A percentile compares a stretch with the other conserved stretches of the same genome.
These are phyloP conservation scores for Fusarium equiseti DNA, from an alignment of 2,329 filamentous ascomycete species.

Conservation along the genomic window DNA sequence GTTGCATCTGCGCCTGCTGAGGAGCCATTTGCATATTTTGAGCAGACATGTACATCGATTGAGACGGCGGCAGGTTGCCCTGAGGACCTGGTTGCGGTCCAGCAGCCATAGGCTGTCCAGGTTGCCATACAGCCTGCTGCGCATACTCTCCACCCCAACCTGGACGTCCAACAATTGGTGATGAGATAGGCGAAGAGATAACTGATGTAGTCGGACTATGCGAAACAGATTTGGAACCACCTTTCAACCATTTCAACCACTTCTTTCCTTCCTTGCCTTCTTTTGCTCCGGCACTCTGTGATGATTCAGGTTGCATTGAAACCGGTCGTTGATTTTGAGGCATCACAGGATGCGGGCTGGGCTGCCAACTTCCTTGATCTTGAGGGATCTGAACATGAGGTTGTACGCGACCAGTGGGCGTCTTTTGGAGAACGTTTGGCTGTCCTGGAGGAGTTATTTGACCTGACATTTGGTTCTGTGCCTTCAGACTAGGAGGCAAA, in stretches of 20 bases:
- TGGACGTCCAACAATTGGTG: conserved; percentile 11
- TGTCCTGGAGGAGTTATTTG: conserved; percentile 19
- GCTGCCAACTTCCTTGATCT: conserved; percentile 32
- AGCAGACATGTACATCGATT: background rate
- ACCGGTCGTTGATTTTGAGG: conserved; percentile 29
- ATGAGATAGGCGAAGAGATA: conserved; percentile 20
- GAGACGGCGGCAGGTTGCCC: conserved; percentile 13
- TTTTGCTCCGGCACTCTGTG: conserved; percentile 37
- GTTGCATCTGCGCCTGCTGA: background rate
- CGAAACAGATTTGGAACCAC: conserved; percentile 38
- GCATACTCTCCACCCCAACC: conserved; percentile 42
- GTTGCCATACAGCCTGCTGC: conserved; percentile 41
- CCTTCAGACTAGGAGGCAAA: conserved; percentile 14
- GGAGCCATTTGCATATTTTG: background rate
- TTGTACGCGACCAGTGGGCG: conserved; percentile 8
- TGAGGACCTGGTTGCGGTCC: conserved; percentile 6
- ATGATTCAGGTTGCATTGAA: conserved; percentile 32
- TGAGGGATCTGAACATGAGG: conserved; percentile 39
- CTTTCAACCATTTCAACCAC: conserved; percentile 47
- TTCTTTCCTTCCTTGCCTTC: conserved; percentile 43
- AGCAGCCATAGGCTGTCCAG: conserved; percentile 31
- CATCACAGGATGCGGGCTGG: conserved; percentile 32
- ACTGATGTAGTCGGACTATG: conserved; percentile 36
- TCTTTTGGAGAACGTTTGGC: conserved; percentile 7
- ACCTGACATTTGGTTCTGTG: background rate